Base-by-base conservation (phyloP, 1,139 yeast species). In the Debaryomycetaceae sp. region DNA sequence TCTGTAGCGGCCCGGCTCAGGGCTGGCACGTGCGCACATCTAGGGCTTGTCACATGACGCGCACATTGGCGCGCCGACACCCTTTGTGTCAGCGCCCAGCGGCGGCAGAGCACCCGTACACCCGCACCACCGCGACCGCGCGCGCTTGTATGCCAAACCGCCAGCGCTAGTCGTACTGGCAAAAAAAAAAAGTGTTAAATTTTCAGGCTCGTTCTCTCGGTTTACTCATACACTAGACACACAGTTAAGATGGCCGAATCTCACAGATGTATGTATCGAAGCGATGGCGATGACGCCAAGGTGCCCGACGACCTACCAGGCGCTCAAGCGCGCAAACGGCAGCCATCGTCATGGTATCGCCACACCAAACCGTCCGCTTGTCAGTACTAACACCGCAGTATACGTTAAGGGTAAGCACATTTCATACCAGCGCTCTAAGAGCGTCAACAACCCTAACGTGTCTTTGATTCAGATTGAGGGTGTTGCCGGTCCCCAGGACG, bases 341-440 rank as follows among this genome's bases (percentile, higher is more conserved):
- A 10, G 21, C n/a, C n/a, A n/a, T n/a, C n/a, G n/a, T 26, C n/a
- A n/a, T n/a, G n/a, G n/a, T n/a, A n/a, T n/a, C n/a, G n/a, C n/a
- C n/a, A n/a, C n/a, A n/a, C n/a, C 15, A 18, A 23, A 29, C 36
- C 22, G 16, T 27, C 22, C 9, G 19, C 30, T 26, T 18, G 15
- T 16, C 11, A 32, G 39, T 69, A 71, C 78, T 69, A 71, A 71
- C 76, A 43, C 27, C 38, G 40, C 68, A 85, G 95, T 91, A 78
- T 91, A 91, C 95, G 97, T 91, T 75, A 91, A 89, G 83, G 98
- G 97, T 75, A 91, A 89, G 83, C 97, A 91, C 84, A 71, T 91
- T 68, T 89, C 97, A 61, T 91, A 89, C 95, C 97, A 91, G 80
- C 93, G 98, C 78, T 88, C 96, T 60, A 91, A 91, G 88, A 82